Evolutionary conservation across 208 protist species (phyloP).

Genomic region (Wallacemonas sp.): DNA sequence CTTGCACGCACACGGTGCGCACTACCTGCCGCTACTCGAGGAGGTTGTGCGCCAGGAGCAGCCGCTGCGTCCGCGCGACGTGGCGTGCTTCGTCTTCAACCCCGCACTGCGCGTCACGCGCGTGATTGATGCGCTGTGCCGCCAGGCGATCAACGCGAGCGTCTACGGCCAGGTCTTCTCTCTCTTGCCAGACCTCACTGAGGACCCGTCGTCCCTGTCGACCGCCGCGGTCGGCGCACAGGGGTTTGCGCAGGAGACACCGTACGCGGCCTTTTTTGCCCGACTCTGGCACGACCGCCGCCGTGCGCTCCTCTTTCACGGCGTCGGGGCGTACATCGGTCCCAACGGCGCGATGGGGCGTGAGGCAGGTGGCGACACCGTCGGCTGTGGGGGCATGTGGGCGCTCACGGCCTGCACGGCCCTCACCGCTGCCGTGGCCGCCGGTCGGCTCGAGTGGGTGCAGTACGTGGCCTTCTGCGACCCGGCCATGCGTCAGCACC

Average conservation of each 20-base stretch:
- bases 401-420: conserved; percentile 54
- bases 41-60: conserved; percentile 24
- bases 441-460: conserved; percentile 69
- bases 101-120: conserved; percentile 39
- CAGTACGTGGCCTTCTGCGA: conserved; percentile 52
- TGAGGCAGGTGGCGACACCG: too few species aligned
- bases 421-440: conserved; percentile 59
- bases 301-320: not conserved
- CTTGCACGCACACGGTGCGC: conserved; percentile 25
- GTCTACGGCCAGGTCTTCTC: conserved; percentile 43
- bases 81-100: conserved; percentile 46
- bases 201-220: conserved; percentile 6
- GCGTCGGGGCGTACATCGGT: not conserved
- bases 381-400: conserved; percentile 28
- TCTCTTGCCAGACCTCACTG: conserved; percentile 20
- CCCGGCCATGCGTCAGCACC: conserved; percentile 49
- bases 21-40: conserved; percentile 44
- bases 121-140: conserved; percentile 42
- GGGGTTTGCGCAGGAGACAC: not conserved
- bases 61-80: conserved; percentile 33
- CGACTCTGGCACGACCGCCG: not conserved
- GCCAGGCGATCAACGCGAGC: conserved; percentile 35
- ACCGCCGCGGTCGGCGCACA: too few species aligned
- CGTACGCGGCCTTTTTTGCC: not conserved
- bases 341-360: too few species aligned